Conservation (phyloP, 352 stramenopile genomes). For the Phytophthora ramorum region DNA sequence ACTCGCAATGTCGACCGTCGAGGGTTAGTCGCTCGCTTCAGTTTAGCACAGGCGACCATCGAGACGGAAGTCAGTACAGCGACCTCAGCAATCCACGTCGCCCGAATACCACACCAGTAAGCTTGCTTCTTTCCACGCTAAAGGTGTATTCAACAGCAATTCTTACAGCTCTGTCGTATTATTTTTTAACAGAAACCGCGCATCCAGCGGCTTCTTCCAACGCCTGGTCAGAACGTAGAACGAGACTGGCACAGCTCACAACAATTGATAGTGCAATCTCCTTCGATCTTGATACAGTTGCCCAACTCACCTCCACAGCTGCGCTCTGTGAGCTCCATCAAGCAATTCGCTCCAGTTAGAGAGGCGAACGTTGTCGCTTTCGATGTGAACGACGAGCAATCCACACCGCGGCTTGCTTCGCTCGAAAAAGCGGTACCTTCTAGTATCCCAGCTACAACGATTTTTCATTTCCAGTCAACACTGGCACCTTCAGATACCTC, state of each 20-base stretch:
- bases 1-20: background rate
- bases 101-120: constrained; percentile 51
- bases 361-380: background rate
- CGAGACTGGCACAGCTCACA: constrained; percentile 7
- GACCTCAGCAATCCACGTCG: constrained; percentile 27
- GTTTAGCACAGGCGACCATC: constrained; percentile 11
- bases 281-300: constrained; percentile 57
- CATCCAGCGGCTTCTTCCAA: constrained; percentile 44
- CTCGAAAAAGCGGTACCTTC: background rate
- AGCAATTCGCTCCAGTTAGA: background rate
- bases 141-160: background rate
- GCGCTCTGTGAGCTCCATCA: background rate
- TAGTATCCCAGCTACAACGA: background rate
- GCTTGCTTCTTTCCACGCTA: background rate
- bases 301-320: constrained; percentile 58
- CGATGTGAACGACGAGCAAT: background rate
- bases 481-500: background rate
- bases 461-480: background rate
- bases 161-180: background rate
- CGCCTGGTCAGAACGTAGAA: constrained; percentile 32
- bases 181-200: constrained; percentile 45
- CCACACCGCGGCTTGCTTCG: background rate
- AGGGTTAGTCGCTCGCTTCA: constrained; percentile 30
- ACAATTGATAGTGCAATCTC: constrained; percentile 4
- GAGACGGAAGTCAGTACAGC: background rate